Percentiles rank a stretch among this genome's conserved stretches.
phyloP scores from a whole-genome alignment of 2,329 filamentous ascomycete genomes.

The Podosphaera fusca region DNA sequence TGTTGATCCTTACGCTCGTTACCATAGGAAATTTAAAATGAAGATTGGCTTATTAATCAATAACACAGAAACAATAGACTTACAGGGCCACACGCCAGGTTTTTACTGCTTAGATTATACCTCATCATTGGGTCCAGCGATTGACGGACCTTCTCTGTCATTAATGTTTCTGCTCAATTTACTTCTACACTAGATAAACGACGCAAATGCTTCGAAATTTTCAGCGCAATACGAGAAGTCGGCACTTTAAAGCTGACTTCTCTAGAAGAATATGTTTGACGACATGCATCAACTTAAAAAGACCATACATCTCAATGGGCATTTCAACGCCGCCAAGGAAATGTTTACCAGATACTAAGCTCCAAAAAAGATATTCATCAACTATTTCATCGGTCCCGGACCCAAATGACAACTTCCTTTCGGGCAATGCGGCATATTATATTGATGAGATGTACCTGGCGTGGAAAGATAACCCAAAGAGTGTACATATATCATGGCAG shows the following conservation, averaged over 20 bases:
- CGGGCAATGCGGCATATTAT: slow-evolving; percentile 93
- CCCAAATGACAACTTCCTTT: slow-evolving; percentile 86
- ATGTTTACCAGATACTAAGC: slow-evolving; percentile 21
- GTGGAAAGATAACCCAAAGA: slow-evolving; percentile 83
- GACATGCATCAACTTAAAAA: slow-evolving; percentile 21
- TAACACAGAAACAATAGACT: too few species aligned
- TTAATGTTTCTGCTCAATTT: too few species aligned
- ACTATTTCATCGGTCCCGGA: slow-evolving; percentile 37
- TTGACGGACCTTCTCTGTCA: too few species aligned
- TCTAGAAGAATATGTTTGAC: slow-evolving; percentile 14
- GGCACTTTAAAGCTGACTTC: slow-evolving; percentile 34
- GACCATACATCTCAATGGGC: slow-evolving; percentile 16
- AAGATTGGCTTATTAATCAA: too few species aligned
- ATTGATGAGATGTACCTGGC: slow-evolving; percentile 99
- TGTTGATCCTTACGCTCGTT: not conserved
- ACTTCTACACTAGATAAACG: not conserved
- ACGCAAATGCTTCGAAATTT: slow-evolving; percentile 50
- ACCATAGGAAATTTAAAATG: too few species aligned
- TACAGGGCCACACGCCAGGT: too few species aligned
- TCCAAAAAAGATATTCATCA: slow-evolving; percentile 31
- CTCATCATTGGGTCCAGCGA: too few species aligned
- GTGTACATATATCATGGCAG: slow-evolving; percentile 95
- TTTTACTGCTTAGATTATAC: not conserved
- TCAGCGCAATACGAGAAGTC: slow-evolving; percentile 39
- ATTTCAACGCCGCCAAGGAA: slow-evolving; percentile 24